phyloP scores from a whole-genome alignment of 2,329 filamentous ascomycete species.

The Neurospora sp. region DNA sequence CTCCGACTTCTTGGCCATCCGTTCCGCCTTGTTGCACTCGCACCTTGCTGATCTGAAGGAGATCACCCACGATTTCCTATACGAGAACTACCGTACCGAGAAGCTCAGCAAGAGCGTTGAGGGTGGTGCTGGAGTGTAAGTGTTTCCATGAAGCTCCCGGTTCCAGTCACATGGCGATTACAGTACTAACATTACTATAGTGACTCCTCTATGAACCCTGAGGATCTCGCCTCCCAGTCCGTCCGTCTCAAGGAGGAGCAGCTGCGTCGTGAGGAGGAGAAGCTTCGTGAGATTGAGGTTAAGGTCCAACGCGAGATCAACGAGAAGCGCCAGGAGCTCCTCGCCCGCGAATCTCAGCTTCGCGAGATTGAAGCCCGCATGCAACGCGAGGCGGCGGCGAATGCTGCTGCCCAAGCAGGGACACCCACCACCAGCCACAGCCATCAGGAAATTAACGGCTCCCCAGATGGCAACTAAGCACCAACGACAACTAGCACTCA shows the following conservation, averaged over 20 bases:
- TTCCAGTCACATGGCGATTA: background rate
- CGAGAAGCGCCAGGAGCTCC: constrained; percentile 96
- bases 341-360: constrained; percentile 95
- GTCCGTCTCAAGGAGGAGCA: constrained; percentile 99
- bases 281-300: constrained; percentile 97
- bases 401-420: constrained; percentile 27
- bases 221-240: constrained; percentile 92
- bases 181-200: constrained; percentile 30
- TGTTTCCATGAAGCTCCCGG: constrained; percentile 23
- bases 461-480: constrained; percentile 39
- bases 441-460: constrained; percentile 41
- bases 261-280: constrained; percentile 97
- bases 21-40: constrained; percentile 92
- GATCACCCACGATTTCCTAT: constrained; percentile 99
- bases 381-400: constrained; percentile 68
- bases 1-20: constrained; percentile 95
- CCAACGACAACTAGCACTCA: constrained; percentile 6
- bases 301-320: constrained; percentile 99
- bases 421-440: constrained; percentile 15
- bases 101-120: constrained; percentile 99
- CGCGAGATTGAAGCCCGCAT: constrained; percentile 98
- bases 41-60: constrained; percentile 98
- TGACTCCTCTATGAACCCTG: constrained; percentile 92
- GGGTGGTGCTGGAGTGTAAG: constrained; percentile 77
- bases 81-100: constrained; percentile 99